Conservation (phyloP, 2,329 filamentous ascomycete genomes). For the Pseudocercospora pini-densiflorae region DNA sequence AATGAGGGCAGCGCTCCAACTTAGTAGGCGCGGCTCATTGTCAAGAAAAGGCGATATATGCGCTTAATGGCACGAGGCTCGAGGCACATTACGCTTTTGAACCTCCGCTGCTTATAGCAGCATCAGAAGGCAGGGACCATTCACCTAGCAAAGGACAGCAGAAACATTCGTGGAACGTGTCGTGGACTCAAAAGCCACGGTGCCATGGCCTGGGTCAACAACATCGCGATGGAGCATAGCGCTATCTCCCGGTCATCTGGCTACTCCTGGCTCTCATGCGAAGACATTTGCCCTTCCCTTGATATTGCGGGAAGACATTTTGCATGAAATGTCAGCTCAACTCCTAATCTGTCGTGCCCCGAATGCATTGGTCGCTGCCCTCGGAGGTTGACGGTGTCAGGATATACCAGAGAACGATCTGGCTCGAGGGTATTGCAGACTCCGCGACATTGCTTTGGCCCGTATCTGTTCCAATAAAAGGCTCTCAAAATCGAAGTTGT, state of each 20-base stretch:
- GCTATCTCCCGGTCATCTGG: not conserved
- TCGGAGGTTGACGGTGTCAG: not conserved
- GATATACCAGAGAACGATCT: not conserved
- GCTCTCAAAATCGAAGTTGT: not conserved
- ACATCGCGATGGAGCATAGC: not conserved
- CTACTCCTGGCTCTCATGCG: not conserved
- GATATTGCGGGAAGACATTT: no score
- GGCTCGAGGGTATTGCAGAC: not conserved
- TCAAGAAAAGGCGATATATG: not conserved
- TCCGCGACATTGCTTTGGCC: not conserved
- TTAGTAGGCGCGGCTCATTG: no score
- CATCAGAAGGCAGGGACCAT: not conserved
- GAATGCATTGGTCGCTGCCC: not conserved
- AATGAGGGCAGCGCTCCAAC: slow-evolving; percentile 56
- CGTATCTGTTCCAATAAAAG: not conserved
- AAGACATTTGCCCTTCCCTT: not conserved
- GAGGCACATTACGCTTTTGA: not conserved
- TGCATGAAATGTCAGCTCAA: not conserved
- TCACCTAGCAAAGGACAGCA: not conserved
- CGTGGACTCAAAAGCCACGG: not conserved
- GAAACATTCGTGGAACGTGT: not conserved
- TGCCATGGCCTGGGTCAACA: not conserved
- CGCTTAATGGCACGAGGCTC: not conserved
- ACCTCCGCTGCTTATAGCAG: not conserved
- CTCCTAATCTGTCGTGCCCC: not conserved